Evolutionary conservation across 768 basidiomycete species (phyloP).

Genomic region (Tylopilus plumbeoviolaceoides): DNA sequence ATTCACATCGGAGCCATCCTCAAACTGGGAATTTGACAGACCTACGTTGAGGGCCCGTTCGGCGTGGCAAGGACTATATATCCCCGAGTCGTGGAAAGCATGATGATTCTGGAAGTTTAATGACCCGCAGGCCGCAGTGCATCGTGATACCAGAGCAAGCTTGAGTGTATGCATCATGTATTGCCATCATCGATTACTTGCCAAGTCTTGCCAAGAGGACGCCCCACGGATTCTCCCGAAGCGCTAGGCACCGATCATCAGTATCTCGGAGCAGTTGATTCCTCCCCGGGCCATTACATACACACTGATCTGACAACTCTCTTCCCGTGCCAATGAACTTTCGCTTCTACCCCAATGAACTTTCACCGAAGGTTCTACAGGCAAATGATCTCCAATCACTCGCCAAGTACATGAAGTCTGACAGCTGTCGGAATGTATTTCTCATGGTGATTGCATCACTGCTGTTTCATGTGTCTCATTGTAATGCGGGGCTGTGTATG

Average conservation of each 20-base stretch:
- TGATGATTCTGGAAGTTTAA: not conserved
- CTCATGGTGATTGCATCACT: constrained; percentile 54
- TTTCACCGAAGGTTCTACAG: constrained; percentile 24
- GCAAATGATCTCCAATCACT: constrained; percentile 41
- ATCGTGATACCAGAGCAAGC: no score
- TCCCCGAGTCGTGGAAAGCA: not conserved
- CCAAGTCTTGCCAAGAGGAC: not conserved
- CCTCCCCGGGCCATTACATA: no score
- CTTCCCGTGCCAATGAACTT: constrained; percentile 11
- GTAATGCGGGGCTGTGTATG: not conserved
- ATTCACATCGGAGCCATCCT: not conserved
- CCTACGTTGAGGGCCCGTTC: not conserved
- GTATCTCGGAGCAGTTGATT: not conserved
- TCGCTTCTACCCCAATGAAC: constrained; percentile 2
- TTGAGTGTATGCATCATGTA: no score
- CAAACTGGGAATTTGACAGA: not conserved
- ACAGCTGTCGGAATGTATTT: constrained; percentile 62
- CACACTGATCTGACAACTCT: not conserved
- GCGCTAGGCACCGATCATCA: not conserved
- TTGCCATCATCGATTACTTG: no score
- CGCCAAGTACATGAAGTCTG: constrained; percentile 66
- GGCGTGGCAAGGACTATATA: not conserved
- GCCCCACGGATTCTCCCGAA: not conserved
- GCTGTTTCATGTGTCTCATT: not conserved
- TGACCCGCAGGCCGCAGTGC: no score